Evolutionary conservation across 2,329 filamentous ascomycete genomes (phyloP).

Genomic region (Xylariaceae sp.): DNA sequence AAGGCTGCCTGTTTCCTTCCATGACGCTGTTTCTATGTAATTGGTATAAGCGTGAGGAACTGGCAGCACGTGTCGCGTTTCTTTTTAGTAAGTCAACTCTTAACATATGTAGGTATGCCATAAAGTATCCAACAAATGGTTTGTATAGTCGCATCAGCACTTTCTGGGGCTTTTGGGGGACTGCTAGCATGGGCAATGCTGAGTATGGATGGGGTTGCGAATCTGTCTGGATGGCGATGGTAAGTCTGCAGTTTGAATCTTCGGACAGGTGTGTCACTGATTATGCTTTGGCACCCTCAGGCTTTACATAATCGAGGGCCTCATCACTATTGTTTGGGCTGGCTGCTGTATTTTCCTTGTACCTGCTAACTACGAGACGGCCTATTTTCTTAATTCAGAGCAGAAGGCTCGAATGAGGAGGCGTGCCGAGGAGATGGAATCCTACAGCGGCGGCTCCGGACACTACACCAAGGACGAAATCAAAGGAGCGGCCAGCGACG

Average conservation of each 20-base stretch:
- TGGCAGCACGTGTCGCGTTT: slow-evolving; percentile 33
- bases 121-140: not conserved
- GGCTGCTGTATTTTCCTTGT: slow-evolving; percentile 16
- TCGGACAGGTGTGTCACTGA: not conserved
- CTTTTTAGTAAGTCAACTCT: slow-evolving; percentile 25
- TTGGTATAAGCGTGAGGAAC: slow-evolving; percentile 38
- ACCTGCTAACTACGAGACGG: slow-evolving; percentile 24
- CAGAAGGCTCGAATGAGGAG: slow-evolving; percentile 27
- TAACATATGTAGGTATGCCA: not conserved
- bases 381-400: slow-evolving; percentile 24
- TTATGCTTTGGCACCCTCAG: not conserved
- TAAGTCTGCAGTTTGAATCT: not conserved
- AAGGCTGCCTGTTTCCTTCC: slow-evolving; percentile 37
- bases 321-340: slow-evolving; percentile 23
- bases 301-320: slow-evolving; percentile 31
- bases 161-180: slow-evolving; percentile 35
- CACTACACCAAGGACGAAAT: slow-evolving; percentile 30
- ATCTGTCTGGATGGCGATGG: slow-evolving; percentile 35
- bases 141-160: slow-evolving; percentile 27
- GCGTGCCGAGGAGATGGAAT: slow-evolving; percentile 27
- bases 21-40: slow-evolving; percentile 34
- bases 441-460: slow-evolving; percentile 29
- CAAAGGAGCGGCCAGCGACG: slow-evolving; percentile 28
- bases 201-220: slow-evolving; percentile 33
- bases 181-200: slow-evolving; percentile 32